phyloP scores from a whole-genome alignment of 371 early-diverging fungal genomes.

The Cladochytrium tenue region DNA sequence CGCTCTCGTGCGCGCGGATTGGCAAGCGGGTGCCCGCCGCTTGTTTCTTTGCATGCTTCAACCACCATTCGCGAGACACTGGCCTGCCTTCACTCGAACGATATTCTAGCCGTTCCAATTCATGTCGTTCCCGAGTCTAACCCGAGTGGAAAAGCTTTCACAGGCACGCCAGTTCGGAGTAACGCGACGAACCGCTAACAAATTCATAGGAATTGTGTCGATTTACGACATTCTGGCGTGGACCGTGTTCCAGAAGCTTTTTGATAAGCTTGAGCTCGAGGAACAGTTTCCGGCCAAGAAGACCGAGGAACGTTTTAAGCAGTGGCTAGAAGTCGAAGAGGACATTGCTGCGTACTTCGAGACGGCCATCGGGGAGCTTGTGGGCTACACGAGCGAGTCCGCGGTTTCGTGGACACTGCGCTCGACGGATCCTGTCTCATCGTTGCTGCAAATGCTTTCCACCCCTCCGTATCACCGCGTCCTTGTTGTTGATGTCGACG shows the following conservation, averaged over 20 bases:
- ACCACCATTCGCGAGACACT: slow-evolving; percentile 37
- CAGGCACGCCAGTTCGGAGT: neutral
- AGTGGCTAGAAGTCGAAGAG: slow-evolving; percentile 16
- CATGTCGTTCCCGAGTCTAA: slow-evolving; percentile 6
- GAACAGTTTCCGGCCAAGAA: neutral
- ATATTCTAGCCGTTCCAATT: slow-evolving; percentile 45
- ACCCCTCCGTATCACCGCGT: slow-evolving; percentile 38
- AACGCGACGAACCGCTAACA: slow-evolving; percentile 10
- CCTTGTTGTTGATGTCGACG: slow-evolving; percentile 43
- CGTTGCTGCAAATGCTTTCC: slow-evolving; percentile 39
- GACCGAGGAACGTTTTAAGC: slow-evolving; percentile 8
- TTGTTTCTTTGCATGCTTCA: slow-evolving; percentile 32
- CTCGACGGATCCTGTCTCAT: slow-evolving; percentile 33
- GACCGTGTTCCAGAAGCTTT: slow-evolving; percentile 44
- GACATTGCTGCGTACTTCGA: slow-evolving; percentile 22
- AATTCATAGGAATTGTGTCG: slow-evolving; percentile 21
- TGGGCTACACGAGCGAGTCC: slow-evolving; percentile 39
- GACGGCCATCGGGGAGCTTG: slow-evolving; percentile 24
- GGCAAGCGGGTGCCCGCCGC: neutral
- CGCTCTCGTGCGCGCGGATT: neutral
- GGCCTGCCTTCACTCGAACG: slow-evolving; percentile 16
- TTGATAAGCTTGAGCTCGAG: slow-evolving; percentile 33
- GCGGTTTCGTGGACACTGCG: slow-evolving; percentile 37
- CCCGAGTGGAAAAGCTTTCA: neutral
- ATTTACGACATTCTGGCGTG: slow-evolving; percentile 27